Conservation (phyloP, 176 grass and related monocot genomes). For the Rhynchospora breviuscula region DNA sequence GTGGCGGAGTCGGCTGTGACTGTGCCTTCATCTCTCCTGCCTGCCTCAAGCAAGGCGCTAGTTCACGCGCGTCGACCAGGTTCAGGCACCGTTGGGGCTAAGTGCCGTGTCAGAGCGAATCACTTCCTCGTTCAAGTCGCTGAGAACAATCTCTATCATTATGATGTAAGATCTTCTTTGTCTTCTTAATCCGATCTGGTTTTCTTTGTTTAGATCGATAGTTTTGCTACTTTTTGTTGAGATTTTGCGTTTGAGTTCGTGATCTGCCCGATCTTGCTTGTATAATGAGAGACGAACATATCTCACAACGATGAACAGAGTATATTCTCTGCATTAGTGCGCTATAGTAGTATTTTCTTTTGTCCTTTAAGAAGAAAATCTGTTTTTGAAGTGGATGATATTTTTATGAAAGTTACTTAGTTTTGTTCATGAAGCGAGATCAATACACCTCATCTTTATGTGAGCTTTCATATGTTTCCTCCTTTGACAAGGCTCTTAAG, state of each 20-base stretch:
- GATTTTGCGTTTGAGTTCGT: not conserved
- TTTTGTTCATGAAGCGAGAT: not conserved
- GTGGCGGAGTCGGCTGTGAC: not conserved
- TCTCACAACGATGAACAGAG: not conserved
- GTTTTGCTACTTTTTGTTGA: not conserved
- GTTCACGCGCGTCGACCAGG: conserved; percentile 32
- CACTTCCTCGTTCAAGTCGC: conserved; percentile 69
- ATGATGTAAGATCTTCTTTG: conserved; percentile 45
- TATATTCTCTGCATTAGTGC: not conserved
- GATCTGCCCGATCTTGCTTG: not conserved
- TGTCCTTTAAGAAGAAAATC: not conserved
- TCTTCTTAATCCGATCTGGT: not conserved
- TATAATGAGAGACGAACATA: not conserved
- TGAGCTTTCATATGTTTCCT: not conserved
- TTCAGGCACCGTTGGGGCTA: conserved; percentile 23
- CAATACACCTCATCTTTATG: not conserved
- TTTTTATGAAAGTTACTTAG: not conserved
- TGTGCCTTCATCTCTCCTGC: conserved; percentile 16
- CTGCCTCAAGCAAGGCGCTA: conserved; percentile 46
- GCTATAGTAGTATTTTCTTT: not conserved
- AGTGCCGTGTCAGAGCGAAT: conserved; percentile 47
- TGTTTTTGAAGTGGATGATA: not conserved
- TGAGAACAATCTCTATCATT: conserved; percentile 63
- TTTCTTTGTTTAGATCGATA: not conserved
- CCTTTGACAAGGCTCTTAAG: not conserved